Conservation (phyloP, 2,329 filamentous ascomycete species). For the Meredithiella fracta region DNA sequence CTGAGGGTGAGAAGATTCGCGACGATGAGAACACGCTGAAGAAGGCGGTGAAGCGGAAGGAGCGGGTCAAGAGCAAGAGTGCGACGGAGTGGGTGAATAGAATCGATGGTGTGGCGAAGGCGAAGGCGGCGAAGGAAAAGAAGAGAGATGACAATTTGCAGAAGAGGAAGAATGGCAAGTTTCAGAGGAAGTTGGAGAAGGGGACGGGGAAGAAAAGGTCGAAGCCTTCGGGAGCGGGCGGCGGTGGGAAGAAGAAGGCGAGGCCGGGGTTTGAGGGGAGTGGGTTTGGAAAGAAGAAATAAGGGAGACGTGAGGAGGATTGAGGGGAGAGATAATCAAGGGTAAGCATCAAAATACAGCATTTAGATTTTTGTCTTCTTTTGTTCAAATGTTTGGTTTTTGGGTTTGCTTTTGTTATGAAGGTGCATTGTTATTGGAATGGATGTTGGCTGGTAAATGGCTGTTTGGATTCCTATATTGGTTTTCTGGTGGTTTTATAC, state of each 20-base stretch:
- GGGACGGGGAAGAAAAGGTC: conserved; percentile 13
- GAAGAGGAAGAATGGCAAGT: conserved; percentile 59
- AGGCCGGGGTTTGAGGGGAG: conserved; percentile 14
- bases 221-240: conserved; percentile 7
- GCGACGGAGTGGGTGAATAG: conserved; percentile 74
- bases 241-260: conserved; percentile 11
- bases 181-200: conserved; percentile 37
- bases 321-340: background rate
- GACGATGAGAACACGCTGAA: conserved; percentile 79
- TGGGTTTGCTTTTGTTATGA: background rate
- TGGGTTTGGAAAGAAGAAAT: conserved; percentile 15
- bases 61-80: conserved; percentile 77
- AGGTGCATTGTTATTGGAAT: too few relatives aligned
- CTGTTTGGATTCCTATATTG: too few relatives aligned
- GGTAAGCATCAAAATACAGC: conserved; percentile 7
- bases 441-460: too few relatives aligned
- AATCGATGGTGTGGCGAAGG: conserved; percentile 53
- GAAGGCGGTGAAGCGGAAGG: conserved; percentile 88
- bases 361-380: background rate
- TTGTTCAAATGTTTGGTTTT: conserved; percentile 4
- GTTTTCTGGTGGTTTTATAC: too few relatives aligned
- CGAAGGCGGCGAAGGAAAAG: conserved; percentile 62
- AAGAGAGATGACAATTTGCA: conserved; percentile 68
- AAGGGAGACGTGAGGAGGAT: background rate
- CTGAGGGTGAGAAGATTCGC: conserved; percentile 74